phyloP scores from a whole-genome alignment of 1,284 basidiomycete species.

The Takashimella koratensis region DNA sequence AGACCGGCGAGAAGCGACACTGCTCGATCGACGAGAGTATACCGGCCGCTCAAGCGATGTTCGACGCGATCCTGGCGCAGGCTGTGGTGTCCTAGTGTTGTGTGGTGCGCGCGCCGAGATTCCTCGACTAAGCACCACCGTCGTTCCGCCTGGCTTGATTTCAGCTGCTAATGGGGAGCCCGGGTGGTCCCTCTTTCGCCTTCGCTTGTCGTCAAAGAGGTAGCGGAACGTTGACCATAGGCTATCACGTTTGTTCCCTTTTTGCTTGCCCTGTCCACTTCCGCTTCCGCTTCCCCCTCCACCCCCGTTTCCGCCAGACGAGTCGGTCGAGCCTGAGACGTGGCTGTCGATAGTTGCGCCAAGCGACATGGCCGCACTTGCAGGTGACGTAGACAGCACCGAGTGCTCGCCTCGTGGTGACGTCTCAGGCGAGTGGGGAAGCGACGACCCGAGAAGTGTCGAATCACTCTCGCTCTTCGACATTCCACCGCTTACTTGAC shows the following conservation, averaged over 20 bases:
- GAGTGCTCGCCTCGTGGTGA: background rate
- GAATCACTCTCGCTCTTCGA: slow-evolving; percentile 26
- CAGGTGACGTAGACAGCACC: background rate
- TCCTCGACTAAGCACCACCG: slow-evolving; percentile 35
- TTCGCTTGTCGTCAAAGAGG: slow-evolving; percentile 51
- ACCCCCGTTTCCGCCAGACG: background rate
- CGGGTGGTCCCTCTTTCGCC: slow-evolving; percentile 38
- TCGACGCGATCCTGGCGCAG: slow-evolving; percentile 22
- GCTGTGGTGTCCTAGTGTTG: slow-evolving; percentile 18
- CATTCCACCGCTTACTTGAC: slow-evolving; percentile 1
- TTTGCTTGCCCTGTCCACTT: slow-evolving; percentile 2
- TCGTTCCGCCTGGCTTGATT: slow-evolving; percentile 18
- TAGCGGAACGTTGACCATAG: slow-evolving; percentile 51
- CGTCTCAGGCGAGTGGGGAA: background rate
- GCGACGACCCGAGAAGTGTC: background rate
- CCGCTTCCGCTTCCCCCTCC: background rate
- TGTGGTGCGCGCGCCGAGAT: slow-evolving; percentile 26
- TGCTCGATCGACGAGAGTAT: slow-evolving; percentile 44
- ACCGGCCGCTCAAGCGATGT: slow-evolving; percentile 36
- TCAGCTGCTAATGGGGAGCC: slow-evolving; percentile 13
- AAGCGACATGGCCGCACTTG: background rate
- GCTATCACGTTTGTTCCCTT: slow-evolving; percentile 40
- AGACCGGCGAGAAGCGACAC: slow-evolving; percentile 47
- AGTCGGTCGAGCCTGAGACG: background rate
- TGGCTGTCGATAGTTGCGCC: background rate